These are phyloP conservation scores for Cryptococcus jaspeensis DNA, from an alignment of 1,284 basidiomycete species.

Conservation along the genomic window DNA sequence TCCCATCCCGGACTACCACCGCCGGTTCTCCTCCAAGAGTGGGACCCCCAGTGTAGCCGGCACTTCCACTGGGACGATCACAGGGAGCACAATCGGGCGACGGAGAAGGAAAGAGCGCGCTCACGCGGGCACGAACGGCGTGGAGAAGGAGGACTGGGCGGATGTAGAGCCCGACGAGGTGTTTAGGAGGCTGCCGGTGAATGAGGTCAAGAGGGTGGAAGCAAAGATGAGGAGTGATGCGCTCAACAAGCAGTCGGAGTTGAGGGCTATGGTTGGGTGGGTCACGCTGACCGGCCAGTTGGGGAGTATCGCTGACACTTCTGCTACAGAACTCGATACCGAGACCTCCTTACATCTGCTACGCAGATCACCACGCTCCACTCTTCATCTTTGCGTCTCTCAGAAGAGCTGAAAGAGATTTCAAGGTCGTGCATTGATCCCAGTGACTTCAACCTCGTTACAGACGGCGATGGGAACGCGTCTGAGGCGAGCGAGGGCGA, in stretches of 20 bases:
- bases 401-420: constrained; percentile 44
- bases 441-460: constrained; percentile 22
- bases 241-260: constrained; percentile 84
- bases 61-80: constrained; percentile 14
- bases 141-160: constrained; percentile 40
- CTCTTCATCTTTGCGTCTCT: constrained; percentile 56
- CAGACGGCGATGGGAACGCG: constrained; percentile 10
- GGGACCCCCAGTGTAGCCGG: constrained; percentile 7
- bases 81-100: neutral
- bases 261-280: constrained; percentile 92
- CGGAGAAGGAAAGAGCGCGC: constrained; percentile 2
- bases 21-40: neutral
- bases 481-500: constrained; percentile 27
- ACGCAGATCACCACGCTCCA: constrained; percentile 69
- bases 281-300: constrained; percentile 45
- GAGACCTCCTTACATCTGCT: constrained; percentile 86
- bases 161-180: constrained; percentile 72
- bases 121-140: neutral
- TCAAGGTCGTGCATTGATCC: constrained; percentile 39
- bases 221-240: constrained; percentile 77
- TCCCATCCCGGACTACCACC: constrained; percentile 1
- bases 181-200: constrained; percentile 68
- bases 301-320: neutral
- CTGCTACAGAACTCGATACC: constrained; percentile 76
- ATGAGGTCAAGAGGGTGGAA: constrained; percentile 72